Evolutionary conservation across 1,139 yeast genomes (phyloP).

Genomic region (Pichiaceae sp.): DNA sequence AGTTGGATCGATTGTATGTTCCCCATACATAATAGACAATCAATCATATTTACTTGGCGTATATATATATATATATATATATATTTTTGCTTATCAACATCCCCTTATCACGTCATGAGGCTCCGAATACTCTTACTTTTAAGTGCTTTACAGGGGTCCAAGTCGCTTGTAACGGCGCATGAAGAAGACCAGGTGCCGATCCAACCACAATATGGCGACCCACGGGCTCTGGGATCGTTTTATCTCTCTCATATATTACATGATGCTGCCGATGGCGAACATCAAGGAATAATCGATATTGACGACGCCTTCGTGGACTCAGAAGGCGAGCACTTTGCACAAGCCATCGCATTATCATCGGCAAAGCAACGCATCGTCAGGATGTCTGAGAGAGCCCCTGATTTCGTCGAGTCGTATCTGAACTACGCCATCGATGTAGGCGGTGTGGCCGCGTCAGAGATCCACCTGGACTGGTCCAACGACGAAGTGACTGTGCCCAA

Average conservation of each 20-base stretch:
- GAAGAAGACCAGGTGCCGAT: too few relatives aligned
- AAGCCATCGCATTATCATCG: slow-evolving; percentile 14
- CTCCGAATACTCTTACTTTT: too few relatives aligned
- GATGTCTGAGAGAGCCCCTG: slow-evolving; percentile 52
- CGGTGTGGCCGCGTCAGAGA: slow-evolving; percentile 28
- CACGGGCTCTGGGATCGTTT: too few relatives aligned
- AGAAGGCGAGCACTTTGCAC: slow-evolving; percentile 7
- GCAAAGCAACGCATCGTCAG: slow-evolving; percentile 31
- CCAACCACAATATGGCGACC: too few relatives aligned
- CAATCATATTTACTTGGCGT: too few relatives aligned
- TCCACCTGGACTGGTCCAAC: slow-evolving; percentile 48
- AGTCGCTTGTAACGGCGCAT: too few relatives aligned
- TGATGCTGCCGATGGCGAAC: slow-evolving; percentile 18
- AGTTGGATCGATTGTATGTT: too few relatives aligned
- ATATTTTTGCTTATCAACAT: too few relatives aligned
- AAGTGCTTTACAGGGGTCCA: too few relatives aligned
- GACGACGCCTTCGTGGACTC: slow-evolving; percentile 5
- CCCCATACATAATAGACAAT: too few relatives aligned
- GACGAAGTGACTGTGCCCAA: slow-evolving; percentile 56
- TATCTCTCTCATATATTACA: slow-evolving; percentile 19
- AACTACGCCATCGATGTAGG: slow-evolving; percentile 48
- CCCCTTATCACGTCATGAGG: too few relatives aligned
- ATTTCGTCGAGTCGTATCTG: slow-evolving; percentile 56
- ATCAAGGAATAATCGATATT: slow-evolving; percentile 20
- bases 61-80: too few relatives aligned